These are phyloP conservation scores for Ophiostoma sp. DNA, from an alignment of 2,329 filamentous ascomycete species.

Conservation along the genomic window DNA sequence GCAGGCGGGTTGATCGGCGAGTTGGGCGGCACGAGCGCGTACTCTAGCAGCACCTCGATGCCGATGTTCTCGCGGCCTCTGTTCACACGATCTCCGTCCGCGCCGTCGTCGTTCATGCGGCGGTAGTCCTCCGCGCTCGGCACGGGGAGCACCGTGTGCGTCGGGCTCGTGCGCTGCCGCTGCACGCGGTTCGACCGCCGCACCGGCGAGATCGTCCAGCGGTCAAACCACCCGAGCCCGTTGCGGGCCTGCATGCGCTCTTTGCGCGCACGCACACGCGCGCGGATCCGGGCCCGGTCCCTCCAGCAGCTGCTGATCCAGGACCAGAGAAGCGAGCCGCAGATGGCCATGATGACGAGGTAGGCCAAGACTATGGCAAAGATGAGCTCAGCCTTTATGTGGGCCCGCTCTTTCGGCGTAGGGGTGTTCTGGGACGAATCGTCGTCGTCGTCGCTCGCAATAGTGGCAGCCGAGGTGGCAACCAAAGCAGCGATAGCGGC, in stretches of 20 bases:
- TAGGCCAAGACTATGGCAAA: too few species aligned
- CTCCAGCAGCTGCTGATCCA: too few species aligned
- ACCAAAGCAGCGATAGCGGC: too few species aligned
- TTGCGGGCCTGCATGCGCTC: not conserved
- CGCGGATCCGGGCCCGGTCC: not conserved
- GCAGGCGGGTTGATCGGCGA: not conserved
- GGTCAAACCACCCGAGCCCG: conserved; percentile 4
- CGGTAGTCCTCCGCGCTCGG: not conserved
- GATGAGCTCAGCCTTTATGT: too few species aligned
- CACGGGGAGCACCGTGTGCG: not conserved
- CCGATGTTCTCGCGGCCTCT: not conserved
- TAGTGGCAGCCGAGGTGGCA: too few species aligned
- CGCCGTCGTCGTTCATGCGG: too few species aligned
- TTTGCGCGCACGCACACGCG: not conserved
- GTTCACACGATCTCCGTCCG: not conserved
- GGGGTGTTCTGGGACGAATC: too few species aligned
- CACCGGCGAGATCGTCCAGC: not conserved
- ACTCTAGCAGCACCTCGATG: not conserved
- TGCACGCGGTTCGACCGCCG: not conserved
- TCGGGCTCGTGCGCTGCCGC: not conserved
- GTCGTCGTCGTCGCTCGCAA: too few species aligned
- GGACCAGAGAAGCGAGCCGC: too few species aligned
- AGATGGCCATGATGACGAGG: too few species aligned
- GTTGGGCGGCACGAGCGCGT: not conserved
- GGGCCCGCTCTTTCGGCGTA: too few species aligned